These are phyloP conservation scores for Metschnikowia cerradonensis DNA, from an alignment of 805 yeast species.

Conservation along the genomic window DNA sequence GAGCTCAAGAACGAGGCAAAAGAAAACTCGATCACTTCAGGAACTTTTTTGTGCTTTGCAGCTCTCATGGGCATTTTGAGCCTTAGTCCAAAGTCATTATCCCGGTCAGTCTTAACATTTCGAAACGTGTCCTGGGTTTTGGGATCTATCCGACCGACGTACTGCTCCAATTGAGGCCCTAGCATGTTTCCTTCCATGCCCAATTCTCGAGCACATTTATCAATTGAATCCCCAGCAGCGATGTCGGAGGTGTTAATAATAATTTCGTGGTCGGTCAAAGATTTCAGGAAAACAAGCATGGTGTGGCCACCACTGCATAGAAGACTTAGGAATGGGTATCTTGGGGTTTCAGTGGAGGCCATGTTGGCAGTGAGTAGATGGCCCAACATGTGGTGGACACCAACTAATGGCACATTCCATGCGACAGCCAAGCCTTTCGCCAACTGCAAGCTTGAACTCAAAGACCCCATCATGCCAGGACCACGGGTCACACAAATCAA, in stretches of 20 bases:
- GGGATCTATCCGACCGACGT: slow-evolving; percentile 34
- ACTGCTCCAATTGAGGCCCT: slow-evolving; percentile 74
- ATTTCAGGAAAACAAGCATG: slow-evolving; percentile 65
- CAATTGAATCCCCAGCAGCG: slow-evolving; percentile 91
- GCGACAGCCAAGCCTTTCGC: slow-evolving; percentile 85
- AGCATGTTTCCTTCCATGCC: slow-evolving; percentile 81
- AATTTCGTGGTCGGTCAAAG: slow-evolving; percentile 64
- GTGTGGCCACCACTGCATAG: slow-evolving; percentile 95
- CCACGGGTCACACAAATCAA: slow-evolving; percentile 89
- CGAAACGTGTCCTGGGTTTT: slow-evolving; percentile 21
- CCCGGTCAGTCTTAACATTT: slow-evolving; percentile 19
- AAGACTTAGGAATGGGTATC: slow-evolving; percentile 69
- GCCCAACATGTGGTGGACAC: slow-evolving; percentile 96
- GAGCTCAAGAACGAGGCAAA: slow-evolving; percentile 73
- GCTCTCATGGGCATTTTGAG: slow-evolving; percentile 32
- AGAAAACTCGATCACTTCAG: slow-evolving; percentile 47
- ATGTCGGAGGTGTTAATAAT: slow-evolving; percentile 75
- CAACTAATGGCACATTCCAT: slow-evolving; percentile 72
- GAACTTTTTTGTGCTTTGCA: slow-evolving; percentile 26
- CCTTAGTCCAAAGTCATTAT: slow-evolving; percentile 23
- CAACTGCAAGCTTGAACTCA: slow-evolving; percentile 75
- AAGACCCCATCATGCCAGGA: slow-evolving; percentile 92
- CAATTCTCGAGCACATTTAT: slow-evolving; percentile 83
- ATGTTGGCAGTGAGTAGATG: slow-evolving; percentile 59
- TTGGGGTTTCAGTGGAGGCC: background rate